Conservation (phyloP, 2,329 filamentous ascomycete genomes). For the Trichoderma cornu-damae region DNA sequence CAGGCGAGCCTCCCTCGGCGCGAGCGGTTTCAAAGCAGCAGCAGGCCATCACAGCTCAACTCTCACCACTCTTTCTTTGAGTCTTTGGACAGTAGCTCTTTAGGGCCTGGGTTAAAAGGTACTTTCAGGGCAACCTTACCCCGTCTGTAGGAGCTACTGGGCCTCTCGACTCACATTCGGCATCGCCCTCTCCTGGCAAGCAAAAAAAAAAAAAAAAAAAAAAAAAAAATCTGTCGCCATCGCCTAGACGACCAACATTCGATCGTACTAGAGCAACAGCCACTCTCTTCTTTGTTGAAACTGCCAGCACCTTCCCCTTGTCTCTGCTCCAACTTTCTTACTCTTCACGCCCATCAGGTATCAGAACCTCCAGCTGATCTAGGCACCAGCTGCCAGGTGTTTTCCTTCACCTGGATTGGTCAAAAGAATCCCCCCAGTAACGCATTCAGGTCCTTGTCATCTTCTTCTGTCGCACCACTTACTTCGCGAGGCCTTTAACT, state of each 20-base stretch:
- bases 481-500: background rate
- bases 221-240: background rate
- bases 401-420: background rate
- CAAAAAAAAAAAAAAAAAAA: no score
- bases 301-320: slow-evolving; percentile 3
- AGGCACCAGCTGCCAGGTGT: background rate
- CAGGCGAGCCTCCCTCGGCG: background rate
- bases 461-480: background rate
- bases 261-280: background rate
- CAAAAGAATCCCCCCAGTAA: background rate
- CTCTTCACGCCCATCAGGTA: background rate
- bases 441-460: background rate
- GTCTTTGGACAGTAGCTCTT: background rate
- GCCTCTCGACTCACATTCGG: background rate
- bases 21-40: no score
- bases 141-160: slow-evolving; percentile 9
- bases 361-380: background rate
- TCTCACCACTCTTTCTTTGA: background rate
- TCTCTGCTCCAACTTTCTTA: background rate
- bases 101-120: slow-evolving; percentile 3
- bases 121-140: slow-evolving; percentile 8
- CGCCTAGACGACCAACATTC: background rate
- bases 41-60: background rate
- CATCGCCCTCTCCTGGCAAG: slow-evolving; percentile 1
- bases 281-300: background rate